Conservation (phyloP, 257 asterid genomes). For the Solanum virginianum region DNA sequence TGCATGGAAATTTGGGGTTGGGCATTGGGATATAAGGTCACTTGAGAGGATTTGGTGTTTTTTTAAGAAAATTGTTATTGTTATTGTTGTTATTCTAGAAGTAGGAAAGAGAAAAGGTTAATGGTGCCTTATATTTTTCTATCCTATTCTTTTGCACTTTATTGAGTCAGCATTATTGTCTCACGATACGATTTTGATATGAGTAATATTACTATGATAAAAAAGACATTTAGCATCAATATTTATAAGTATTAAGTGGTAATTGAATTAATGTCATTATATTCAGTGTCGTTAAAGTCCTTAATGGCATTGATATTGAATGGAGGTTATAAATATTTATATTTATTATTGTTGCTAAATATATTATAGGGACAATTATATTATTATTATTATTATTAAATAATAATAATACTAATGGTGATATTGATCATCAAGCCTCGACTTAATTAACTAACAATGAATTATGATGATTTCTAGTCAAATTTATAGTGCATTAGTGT, state of each 20-base stretch:
- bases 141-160: neutral
- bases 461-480: too few species aligned
- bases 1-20: conserved; percentile 24
- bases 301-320: too few species aligned
- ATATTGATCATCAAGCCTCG: too few species aligned
- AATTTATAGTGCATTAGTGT: too few species aligned
- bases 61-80: neutral
- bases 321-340: too few species aligned
- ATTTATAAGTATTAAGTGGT: neutral
- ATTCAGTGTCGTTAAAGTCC: too few species aligned
- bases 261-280: neutral
- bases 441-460: too few species aligned
- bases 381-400: too few species aligned
- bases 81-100: neutral
- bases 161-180: neutral
- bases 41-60: neutral
- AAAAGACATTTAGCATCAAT: neutral
- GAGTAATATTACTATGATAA: neutral
- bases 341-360: too few species aligned
- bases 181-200: neutral
- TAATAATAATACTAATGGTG: too few species aligned
- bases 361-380: too few species aligned
- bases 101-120: neutral
- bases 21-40: neutral
- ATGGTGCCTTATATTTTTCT: neutral